Evolutionary conservation across 2,329 filamentous ascomycete species (phyloP).

Genomic region (Mycosphaerella sp.): DNA sequence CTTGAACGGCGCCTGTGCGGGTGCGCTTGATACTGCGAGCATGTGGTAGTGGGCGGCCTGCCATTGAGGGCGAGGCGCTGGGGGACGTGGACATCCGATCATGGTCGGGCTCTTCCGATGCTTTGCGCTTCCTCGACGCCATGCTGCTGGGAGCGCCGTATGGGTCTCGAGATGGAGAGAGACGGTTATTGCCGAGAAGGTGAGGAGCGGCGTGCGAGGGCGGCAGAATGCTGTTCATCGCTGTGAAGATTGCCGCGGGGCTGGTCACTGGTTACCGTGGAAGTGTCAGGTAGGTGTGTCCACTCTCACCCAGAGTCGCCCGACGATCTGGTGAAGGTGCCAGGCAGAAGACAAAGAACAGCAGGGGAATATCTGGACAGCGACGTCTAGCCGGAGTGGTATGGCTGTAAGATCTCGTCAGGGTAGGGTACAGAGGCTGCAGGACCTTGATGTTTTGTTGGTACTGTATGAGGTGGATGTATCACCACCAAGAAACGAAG

Average conservation of each 20-base stretch:
- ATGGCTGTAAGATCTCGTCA: background rate
- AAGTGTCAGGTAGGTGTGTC: background rate
- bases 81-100: constrained; percentile 90
- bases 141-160: constrained; percentile 32
- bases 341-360: background rate
- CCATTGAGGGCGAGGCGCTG: constrained; percentile 68
- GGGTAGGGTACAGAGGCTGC: background rate
- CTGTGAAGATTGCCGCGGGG: constrained; percentile 8
- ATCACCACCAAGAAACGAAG: background rate
- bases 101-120: constrained; percentile 60
- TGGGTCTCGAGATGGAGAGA: constrained; percentile 50
- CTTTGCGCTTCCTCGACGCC: constrained; percentile 73
- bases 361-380: background rate
- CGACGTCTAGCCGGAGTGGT: background rate
- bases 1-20: constrained; percentile 59
- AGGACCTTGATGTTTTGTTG: background rate
- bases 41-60: constrained; percentile 56
- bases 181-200: constrained; percentile 55
- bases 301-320: background rate
- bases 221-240: constrained; percentile 58
- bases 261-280: background rate
- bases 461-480: background rate
- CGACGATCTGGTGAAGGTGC: background rate
- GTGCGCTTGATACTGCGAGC: constrained; percentile 60
- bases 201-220: constrained; percentile 56